Conservation (phyloP, 805 yeast species). For the Suhomyces faveliae region DNA sequence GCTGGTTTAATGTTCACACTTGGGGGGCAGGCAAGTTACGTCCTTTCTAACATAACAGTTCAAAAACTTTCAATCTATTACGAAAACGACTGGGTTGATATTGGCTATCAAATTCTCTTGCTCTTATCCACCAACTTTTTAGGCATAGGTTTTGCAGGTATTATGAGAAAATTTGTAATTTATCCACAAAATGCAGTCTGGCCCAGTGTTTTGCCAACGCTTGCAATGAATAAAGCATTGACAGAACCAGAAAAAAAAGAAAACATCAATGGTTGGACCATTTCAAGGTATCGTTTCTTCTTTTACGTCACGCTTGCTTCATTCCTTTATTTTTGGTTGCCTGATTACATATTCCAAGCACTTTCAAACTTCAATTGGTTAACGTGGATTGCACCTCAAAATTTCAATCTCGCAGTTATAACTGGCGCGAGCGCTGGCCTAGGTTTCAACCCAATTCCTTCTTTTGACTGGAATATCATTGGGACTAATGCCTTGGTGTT, state of each 20-base stretch:
- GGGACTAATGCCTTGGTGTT: slow-evolving; percentile 32
- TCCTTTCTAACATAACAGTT: slow-evolving; percentile 4
- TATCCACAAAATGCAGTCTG: slow-evolving; percentile 16
- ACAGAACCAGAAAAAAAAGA: slow-evolving; percentile 28
- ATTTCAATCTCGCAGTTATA: slow-evolving; percentile 45
- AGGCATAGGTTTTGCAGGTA: slow-evolving; percentile 19
- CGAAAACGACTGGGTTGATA: slow-evolving; percentile 14
- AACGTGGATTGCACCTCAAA: slow-evolving; percentile 57
- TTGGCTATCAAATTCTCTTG: slow-evolving; percentile 17
- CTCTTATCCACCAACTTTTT: slow-evolving; percentile 14
- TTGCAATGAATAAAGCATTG: slow-evolving; percentile 51
- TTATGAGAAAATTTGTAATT: slow-evolving; percentile 16
- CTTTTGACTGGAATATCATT: slow-evolving; percentile 52
- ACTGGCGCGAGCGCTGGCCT: slow-evolving; percentile 48
- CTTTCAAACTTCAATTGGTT: slow-evolving; percentile 52
- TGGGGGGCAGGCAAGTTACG: slow-evolving; percentile 36
- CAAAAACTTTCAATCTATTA: slow-evolving; percentile 14
- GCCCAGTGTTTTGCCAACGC: slow-evolving; percentile 35
- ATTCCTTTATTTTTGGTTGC: slow-evolving; percentile 46
- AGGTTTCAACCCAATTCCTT: slow-evolving; percentile 55
- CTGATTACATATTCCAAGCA: slow-evolving; percentile 41
- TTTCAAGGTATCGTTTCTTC: slow-evolving; percentile 32
- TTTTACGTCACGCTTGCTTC: slow-evolving; percentile 23
- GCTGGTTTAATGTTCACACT: slow-evolving; percentile 5
- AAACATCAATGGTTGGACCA: slow-evolving; percentile 19